Percentiles rank a stretch among this genome's conserved stretches.
Conservation (phyloP, 2,329 filamentous ascomycete genomes). For the Penicillium palitans region DNA sequence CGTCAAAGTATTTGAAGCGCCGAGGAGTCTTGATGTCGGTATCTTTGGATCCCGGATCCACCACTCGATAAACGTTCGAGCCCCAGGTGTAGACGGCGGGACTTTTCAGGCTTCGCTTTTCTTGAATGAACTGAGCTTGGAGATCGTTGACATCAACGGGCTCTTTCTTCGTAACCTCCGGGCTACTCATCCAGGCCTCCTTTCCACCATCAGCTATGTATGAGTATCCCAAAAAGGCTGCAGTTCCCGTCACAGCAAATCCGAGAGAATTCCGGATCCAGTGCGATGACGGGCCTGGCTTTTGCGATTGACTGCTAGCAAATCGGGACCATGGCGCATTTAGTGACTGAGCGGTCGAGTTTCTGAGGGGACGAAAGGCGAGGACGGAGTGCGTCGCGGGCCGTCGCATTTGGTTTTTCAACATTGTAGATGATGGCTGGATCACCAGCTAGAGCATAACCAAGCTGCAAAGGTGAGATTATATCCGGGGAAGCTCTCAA, state of each 20-base stretch:
- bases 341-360: conserved; percentile 15
- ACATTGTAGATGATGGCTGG: conserved; percentile 25
- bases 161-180: conserved; percentile 22
- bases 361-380: conserved; percentile 25
- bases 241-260: conserved; percentile 34
- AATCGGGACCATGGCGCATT: conserved; percentile 32
- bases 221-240: conserved; percentile 35
- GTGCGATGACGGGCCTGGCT: conserved; percentile 19
- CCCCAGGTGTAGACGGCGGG: conserved; percentile 95
- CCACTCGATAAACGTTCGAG: conserved; percentile 80
- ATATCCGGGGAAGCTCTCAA: conserved; percentile 20
- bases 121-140: conserved; percentile 83
- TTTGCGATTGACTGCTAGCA: conserved; percentile 28
- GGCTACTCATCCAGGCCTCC: conserved; percentile 19
- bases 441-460: conserved; percentile 7
- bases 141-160: conserved; percentile 58
- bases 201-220: conserved; percentile 27
- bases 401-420: conserved; percentile 28
- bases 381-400: conserved; percentile 24
- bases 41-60: conserved; percentile 78
- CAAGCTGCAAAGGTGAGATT: neutral
- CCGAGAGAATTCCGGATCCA: conserved; percentile 37
- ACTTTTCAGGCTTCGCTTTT: conserved; percentile 75
- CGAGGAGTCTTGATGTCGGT: conserved; percentile 75
- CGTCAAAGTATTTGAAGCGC: conserved; percentile 79